Percentiles rank a stretch among this genome's conserved stretches.
Conservation (phyloP, 371 early-diverging fungal species). For the Rhizopus sp. region DNA sequence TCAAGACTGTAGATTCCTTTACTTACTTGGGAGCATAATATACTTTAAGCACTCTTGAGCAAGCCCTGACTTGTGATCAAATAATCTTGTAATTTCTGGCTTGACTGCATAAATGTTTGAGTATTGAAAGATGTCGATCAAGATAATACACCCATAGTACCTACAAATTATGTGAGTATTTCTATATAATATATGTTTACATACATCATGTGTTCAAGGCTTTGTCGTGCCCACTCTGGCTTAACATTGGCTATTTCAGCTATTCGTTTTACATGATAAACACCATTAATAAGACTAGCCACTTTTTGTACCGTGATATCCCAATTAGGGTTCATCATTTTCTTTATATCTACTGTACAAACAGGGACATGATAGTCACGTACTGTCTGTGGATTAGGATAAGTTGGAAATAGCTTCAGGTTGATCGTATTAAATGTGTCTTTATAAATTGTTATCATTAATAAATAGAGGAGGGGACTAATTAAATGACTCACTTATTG, state of each 20-base stretch:
- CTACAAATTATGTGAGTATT: conserved; percentile 28
- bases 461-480: neutral
- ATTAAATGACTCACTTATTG: conserved; percentile 63
- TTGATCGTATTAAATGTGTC: conserved; percentile 73
- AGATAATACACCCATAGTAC: conserved; percentile 80
- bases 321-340: conserved; percentile 75
- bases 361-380: conserved; percentile 87
- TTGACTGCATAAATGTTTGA: conserved; percentile 81
- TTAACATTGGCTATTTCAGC: conserved; percentile 79
- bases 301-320: conserved; percentile 81
- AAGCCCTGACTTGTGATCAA: conserved; percentile 58
- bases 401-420: conserved; percentile 83
- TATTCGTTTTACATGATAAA: conserved; percentile 72
- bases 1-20: neutral
- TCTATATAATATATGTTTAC: neutral
- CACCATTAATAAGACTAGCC: conserved; percentile 73
- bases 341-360: conserved; percentile 65
- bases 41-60: conserved; percentile 72
- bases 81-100: conserved; percentile 59
- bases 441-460: conserved; percentile 11
- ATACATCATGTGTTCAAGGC: conserved; percentile 82
- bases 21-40: conserved; percentile 60
- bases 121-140: conserved; percentile 90
- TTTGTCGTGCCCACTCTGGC: conserved; percentile 67
- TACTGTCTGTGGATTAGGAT: conserved; percentile 74